Evolutionary conservation across 306 rosid genomes (phyloP), one percentile per base, ranked within the genome.

Genomic region (Dalbergia cultrata): DNA sequence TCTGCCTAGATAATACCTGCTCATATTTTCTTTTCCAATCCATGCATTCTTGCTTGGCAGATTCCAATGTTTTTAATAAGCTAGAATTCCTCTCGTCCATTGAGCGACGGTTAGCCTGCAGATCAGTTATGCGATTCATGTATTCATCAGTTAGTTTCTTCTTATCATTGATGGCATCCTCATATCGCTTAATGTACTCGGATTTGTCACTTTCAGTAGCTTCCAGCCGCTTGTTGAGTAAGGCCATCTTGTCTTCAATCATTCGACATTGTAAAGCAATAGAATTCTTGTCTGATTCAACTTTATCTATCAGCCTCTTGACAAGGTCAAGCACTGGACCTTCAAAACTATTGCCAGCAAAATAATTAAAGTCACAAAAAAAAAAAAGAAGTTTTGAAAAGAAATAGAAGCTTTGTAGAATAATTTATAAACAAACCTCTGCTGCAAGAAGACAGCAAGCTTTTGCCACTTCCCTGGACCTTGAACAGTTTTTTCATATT

Each of bases 381-480:
- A 22, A 14, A 52, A 14, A 65, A 22, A 14, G 16, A 14, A n/a
- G 21, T 16, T 44, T 2, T 16, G 4, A 43, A 19, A 18, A 56
- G 11, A 21, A 14, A 52, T 8, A 67, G 53, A 74, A 39, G 22
- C 1, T 7, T 16, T 22, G 66, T 8, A 18, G 13, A 47, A 68
- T 34, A 71, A 41, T 43, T 65, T n/a, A 58, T 47, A 26, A 44
- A 88, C 87, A 80, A 76, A 95, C 99, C 99, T 96, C 74, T 87
- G 93, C 21, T 88, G 94, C 19, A 96, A 86, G 80, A 96, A 96
- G 73, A 81, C 80, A 21, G 92, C 88, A 83, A 93, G 74, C 77
- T 88, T 92, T 80, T 90, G 93, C 98, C 98, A 96, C 81, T 96
- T 96, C 81, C 89, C 93, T 18, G 97, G 99, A 84, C 95, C 97